phyloP scores from a whole-genome alignment of 768 basidiomycete species.

The Cystobasidium onofrii region DNA sequence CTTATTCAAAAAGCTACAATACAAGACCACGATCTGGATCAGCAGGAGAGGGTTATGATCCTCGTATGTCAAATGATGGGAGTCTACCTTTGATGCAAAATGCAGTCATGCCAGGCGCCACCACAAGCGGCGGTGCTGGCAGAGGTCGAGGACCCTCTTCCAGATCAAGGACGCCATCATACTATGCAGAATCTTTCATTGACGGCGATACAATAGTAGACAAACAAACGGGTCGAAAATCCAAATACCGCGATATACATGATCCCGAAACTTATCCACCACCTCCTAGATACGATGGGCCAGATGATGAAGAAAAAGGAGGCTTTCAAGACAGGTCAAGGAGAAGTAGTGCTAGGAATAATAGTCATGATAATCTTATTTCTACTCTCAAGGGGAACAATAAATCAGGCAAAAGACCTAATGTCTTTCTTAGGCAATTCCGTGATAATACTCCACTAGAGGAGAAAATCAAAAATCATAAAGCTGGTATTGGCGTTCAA shows the following conservation, averaged over 20 bases:
- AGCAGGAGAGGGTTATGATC: neutral
- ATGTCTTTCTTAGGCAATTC: slow-evolving; percentile 34
- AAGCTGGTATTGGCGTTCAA: slow-evolving; percentile 73
- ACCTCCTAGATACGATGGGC: neutral
- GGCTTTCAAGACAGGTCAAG: neutral
- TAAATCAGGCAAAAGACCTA: slow-evolving; percentile 19
- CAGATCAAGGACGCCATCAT: neutral
- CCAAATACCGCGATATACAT: neutral
- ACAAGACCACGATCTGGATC: slow-evolving; percentile 6
- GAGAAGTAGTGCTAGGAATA: neutral
- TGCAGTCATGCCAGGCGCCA: neutral
- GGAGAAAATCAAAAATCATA: slow-evolving; percentile 81
- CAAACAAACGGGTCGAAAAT: neutral
- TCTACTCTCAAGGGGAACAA: slow-evolving; percentile 10
- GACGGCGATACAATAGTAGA: slow-evolving; percentile 22
- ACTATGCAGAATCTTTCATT: neutral
- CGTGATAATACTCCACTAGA: slow-evolving; percentile 47
- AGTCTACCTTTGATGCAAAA: slow-evolving; percentile 19
- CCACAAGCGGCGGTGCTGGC: neutral
- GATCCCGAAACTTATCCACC: slow-evolving; percentile 14
- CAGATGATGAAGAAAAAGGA: slow-evolving; percentile 9
- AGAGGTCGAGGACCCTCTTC: neutral
- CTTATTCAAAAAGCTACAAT: neutral
- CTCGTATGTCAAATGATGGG: neutral
- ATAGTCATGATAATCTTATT: slow-evolving; percentile 5